These are phyloP conservation scores for Rhodosporidiobolus sp. DNA, from an alignment of 768 basidiomycete genomes.

Conservation along the genomic window DNA sequence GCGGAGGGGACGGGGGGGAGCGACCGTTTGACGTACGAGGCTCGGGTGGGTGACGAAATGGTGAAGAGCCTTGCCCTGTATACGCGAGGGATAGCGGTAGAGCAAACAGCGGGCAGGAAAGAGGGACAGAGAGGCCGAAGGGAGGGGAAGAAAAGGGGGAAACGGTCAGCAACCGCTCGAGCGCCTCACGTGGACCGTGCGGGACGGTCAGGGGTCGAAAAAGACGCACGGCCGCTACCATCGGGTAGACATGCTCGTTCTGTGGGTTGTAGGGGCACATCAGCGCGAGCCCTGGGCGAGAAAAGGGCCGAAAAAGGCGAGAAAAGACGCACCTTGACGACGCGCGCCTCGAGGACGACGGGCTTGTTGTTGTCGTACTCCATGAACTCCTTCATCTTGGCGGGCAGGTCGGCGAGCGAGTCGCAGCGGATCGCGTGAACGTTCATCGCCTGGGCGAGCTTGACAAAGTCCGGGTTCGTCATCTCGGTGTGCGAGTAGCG, in stretches of 20 bases:
- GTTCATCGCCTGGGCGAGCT: conserved; percentile 83
- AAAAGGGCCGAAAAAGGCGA: neutral
- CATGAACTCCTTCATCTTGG: conserved; percentile 97
- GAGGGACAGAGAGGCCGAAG: too few species aligned
- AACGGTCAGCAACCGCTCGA: too few species aligned
- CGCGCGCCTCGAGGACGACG: conserved; percentile 83
- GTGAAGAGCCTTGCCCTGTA: conserved; percentile 92
- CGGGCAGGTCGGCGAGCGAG: conserved; percentile 70
- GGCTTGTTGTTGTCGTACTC: conserved; percentile 86
- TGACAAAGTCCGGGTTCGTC: conserved; percentile 92
- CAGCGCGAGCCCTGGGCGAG: neutral
- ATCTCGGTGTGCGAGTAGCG: conserved; percentile 96
- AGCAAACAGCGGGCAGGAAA: too few species aligned
- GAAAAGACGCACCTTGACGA: conserved; percentile 54
- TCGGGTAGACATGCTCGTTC: conserved; percentile 45
- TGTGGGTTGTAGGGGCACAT: neutral
- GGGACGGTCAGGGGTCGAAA: too few species aligned
- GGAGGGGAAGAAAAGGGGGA: too few species aligned
- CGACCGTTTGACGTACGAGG: too few species aligned
- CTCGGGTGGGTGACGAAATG: conserved; percentile 60
- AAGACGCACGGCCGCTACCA: too few species aligned
- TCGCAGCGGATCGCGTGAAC: conserved; percentile 82
- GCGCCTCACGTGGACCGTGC: too few species aligned
- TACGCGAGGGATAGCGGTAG: too few species aligned
- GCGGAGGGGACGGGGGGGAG: too few species aligned